Percentiles rank a stretch among this genome's conserved stretches.
Evolutionary conservation across 106 monocot species (phyloP).

Genomic region (Dioscorea alata): DNA sequence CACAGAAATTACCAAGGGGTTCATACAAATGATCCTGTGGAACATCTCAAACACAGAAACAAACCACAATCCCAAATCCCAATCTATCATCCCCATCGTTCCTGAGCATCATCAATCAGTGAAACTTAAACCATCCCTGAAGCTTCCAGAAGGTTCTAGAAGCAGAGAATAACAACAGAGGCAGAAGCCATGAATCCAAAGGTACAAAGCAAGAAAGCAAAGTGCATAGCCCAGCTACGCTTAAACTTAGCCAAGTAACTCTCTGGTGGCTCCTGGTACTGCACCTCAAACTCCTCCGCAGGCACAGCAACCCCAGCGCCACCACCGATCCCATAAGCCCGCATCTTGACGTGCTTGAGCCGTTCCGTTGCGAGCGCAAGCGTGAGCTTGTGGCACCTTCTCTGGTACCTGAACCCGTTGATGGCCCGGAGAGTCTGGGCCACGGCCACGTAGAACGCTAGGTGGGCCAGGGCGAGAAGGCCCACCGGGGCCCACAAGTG

Average conservation of each 20-base stretch:
- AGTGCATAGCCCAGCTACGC: slow-evolving; percentile 87
- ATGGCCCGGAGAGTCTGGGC: slow-evolving; percentile 91
- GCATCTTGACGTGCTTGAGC: slow-evolving; percentile 47
- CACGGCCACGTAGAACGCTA: slow-evolving; percentile 81
- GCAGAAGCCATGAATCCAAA: slow-evolving; percentile 72
- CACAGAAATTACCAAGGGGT: too few species aligned
- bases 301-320: slow-evolving; percentile 7
- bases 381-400: slow-evolving; percentile 97
- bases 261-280: slow-evolving; percentile 96
- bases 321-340: slow-evolving; percentile 5
- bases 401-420: slow-evolving; percentile 95
- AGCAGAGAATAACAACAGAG: slow-evolving; percentile 59
- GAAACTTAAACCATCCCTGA: too few species aligned
- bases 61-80: too few species aligned
- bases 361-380: slow-evolving; percentile 83
- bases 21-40: too few species aligned
- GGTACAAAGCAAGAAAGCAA: slow-evolving; percentile 68
- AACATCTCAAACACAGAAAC: too few species aligned
- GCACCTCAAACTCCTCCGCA: slow-evolving; percentile 56
- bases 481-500: slow-evolving; percentile 82
- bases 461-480: slow-evolving; percentile 71
- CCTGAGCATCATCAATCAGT: too few species aligned
- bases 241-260: slow-evolving; percentile 86
- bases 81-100: too few species aligned
- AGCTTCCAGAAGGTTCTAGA: slow-evolving; percentile 20